phyloP scores from a whole-genome alignment of 2,329 filamentous ascomycete species.

The Fusarium guadeloupense region DNA sequence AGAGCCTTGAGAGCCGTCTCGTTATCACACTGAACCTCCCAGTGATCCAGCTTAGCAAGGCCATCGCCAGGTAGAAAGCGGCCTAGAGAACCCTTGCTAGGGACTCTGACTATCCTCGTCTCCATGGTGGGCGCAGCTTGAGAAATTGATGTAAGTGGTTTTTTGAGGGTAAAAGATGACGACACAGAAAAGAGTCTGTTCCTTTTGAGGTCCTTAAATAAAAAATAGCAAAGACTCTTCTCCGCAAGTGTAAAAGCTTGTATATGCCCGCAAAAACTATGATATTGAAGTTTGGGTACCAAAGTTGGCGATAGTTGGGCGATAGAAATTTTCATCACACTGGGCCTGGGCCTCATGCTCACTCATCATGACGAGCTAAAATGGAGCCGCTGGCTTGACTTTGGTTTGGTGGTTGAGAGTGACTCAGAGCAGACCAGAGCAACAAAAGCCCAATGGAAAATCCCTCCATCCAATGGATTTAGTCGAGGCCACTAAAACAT shows the following conservation, averaged over 20 bases:
- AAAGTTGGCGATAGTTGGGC: slow-evolving; percentile 35
- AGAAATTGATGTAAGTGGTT: slow-evolving; percentile 43
- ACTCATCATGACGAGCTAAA: slow-evolving; percentile 41
- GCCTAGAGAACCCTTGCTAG: slow-evolving; percentile 47
- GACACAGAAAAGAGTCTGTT: background rate
- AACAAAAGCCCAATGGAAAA: slow-evolving; percentile 19
- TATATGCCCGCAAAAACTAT: slow-evolving; percentile 6
- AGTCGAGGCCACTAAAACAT: slow-evolving; percentile 23
- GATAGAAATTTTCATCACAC: slow-evolving; percentile 42
- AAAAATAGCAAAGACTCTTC: slow-evolving; percentile 1
- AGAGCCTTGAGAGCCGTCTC: slow-evolving; percentile 55
- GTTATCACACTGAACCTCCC: slow-evolving; percentile 51
- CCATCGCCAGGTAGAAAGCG: slow-evolving; percentile 45
- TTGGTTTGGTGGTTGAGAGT: slow-evolving; percentile 34
- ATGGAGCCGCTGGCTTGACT: slow-evolving; percentile 29
- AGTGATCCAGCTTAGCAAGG: slow-evolving; percentile 51
- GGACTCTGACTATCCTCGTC: slow-evolving; percentile 52
- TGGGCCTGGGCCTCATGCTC: slow-evolving; percentile 38
- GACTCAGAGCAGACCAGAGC: slow-evolving; percentile 38
- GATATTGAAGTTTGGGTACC: slow-evolving; percentile 18
- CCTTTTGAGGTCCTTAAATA: slow-evolving; percentile 1
- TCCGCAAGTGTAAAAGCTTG: background rate
- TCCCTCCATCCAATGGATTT: slow-evolving; percentile 6
- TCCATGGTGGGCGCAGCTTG: slow-evolving; percentile 46
- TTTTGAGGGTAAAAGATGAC: slow-evolving; percentile 1